Evolutionary conservation across 371 early-diverging fungal genomes (phyloP).

Genomic region (Apophysomyces trapeziformis): DNA sequence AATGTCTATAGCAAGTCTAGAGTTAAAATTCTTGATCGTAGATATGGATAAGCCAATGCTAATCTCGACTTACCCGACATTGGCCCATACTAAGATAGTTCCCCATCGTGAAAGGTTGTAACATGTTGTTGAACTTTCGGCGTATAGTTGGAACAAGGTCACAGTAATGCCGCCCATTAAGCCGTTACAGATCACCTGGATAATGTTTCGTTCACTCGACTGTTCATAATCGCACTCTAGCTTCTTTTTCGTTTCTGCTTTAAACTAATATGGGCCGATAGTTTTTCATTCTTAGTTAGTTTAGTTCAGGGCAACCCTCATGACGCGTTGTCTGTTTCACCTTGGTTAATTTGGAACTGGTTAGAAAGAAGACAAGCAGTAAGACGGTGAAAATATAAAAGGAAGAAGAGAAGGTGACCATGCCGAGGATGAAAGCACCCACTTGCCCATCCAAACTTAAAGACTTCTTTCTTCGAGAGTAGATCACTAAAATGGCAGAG

Average conservation of each 20-base stretch:
- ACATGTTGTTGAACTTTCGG: conserved; percentile 30
- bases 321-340: conserved; percentile 30
- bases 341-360: conserved; percentile 80
- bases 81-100: conserved; percentile 53
- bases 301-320: neutral
- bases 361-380: conserved; percentile 76
- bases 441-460: conserved; percentile 72
- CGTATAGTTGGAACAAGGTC: conserved; percentile 56
- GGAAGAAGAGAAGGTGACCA: conserved; percentile 71
- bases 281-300: no score
- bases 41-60: neutral
- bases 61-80: conserved; percentile 52
- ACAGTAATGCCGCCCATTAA: conserved; percentile 71
- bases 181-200: conserved; percentile 86
- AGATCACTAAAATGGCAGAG: conserved; percentile 53
- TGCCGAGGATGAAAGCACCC: conserved; percentile 77
- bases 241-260: conserved; percentile 65
- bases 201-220: conserved; percentile 58
- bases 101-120: conserved; percentile 36
- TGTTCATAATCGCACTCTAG: conserved; percentile 69
- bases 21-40: neutral
- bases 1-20: conserved; percentile 54
- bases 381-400: conserved; percentile 63
- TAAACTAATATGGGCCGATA: conserved; percentile 47
- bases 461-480: conserved; percentile 69